Evolutionary conservation across 192 early-diverging fungal genomes (phyloP).

Genomic region (Coemansia sp.): DNA sequence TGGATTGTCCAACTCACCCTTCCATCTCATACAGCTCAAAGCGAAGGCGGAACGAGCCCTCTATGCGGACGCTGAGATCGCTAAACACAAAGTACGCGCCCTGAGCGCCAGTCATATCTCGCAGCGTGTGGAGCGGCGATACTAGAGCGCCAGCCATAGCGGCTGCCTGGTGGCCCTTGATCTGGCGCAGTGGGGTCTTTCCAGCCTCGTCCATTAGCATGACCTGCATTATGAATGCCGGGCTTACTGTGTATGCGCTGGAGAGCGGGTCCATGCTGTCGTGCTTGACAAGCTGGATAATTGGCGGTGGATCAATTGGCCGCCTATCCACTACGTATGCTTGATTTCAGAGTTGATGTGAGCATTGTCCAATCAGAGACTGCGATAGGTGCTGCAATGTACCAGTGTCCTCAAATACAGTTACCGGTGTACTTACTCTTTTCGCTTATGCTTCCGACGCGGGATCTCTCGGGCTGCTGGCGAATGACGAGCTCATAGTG

Average conservation of each 20-base stretch:
- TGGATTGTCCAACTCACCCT: constrained; percentile 47
- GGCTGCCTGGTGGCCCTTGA: constrained; percentile 76
- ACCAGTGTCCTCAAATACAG: background rate
- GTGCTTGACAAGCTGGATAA: constrained; percentile 49
- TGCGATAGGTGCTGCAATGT: background rate
- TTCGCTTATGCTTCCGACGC: constrained; percentile 87
- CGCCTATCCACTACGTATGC: constrained; percentile 45
- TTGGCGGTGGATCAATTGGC: constrained; percentile 54
- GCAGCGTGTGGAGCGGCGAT: constrained; percentile 83
- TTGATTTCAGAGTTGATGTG: background rate
- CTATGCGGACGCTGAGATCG: constrained; percentile 88
- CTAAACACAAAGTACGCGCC: constrained; percentile 96
- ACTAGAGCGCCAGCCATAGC: constrained; percentile 86
- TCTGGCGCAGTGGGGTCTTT: constrained; percentile 69
- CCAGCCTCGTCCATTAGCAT: constrained; percentile 76
- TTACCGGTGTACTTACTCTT: constrained; percentile 62
- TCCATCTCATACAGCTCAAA: constrained; percentile 88
- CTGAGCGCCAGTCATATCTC: constrained; percentile 75
- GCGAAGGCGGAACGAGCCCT: constrained; percentile 76
- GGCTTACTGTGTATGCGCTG: constrained; percentile 55
- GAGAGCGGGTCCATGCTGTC: constrained; percentile 32
- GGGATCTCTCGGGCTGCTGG: constrained; percentile 87
- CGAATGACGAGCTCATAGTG: constrained; percentile 61
- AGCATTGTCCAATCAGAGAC: background rate
- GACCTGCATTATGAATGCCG: constrained; percentile 93